These are phyloP conservation scores for Rhexocercosporidium sp. DNA, from an alignment of 2,329 filamentous ascomycete species.

Conservation along the genomic window DNA sequence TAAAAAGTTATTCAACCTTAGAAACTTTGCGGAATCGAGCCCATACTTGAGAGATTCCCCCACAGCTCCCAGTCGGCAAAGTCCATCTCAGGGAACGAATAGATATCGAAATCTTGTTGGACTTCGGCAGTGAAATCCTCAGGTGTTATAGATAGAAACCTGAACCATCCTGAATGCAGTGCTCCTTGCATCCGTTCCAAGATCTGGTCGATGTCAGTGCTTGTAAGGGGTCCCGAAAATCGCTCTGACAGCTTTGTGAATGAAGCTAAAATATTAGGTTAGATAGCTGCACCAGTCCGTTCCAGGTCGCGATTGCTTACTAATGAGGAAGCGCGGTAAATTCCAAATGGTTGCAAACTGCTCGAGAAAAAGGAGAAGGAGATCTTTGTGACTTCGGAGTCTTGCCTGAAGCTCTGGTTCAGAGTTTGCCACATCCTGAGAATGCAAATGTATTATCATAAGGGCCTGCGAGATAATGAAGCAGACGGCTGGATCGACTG, in stretches of 20 bases:
- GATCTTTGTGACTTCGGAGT: conserved; percentile 27
- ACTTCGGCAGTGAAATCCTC: background rate
- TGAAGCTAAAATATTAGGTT: background rate
- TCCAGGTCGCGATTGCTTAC: conserved; percentile 7
- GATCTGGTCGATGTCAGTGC: background rate
- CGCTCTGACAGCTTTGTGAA: conserved; percentile 1
- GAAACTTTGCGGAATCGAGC: background rate
- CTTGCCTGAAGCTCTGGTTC: conserved; percentile 10
- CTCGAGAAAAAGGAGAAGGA: conserved; percentile 34
- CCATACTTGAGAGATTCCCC: conserved; percentile 4
- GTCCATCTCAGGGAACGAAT: background rate
- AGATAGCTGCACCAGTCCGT: background rate
- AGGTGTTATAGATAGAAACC: background rate
- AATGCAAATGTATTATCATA: conserved; percentile 41
- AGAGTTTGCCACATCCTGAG: conserved; percentile 10
- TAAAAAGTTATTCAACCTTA: background rate
- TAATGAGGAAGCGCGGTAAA: conserved; percentile 20
- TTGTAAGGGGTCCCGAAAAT: conserved; percentile 1
- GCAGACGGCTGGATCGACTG: conserved; percentile 45
- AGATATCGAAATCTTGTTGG: background rate
- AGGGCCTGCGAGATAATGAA: conserved; percentile 42
- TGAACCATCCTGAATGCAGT: conserved; percentile 5
- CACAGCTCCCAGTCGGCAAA: conserved; percentile 7
- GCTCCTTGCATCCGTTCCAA: background rate
- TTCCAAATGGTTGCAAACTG: conserved; percentile 38